These are phyloP conservation scores for Vaccinium vitisidaea DNA, from an alignment of 148 eudicot species.

Conservation along the genomic window DNA sequence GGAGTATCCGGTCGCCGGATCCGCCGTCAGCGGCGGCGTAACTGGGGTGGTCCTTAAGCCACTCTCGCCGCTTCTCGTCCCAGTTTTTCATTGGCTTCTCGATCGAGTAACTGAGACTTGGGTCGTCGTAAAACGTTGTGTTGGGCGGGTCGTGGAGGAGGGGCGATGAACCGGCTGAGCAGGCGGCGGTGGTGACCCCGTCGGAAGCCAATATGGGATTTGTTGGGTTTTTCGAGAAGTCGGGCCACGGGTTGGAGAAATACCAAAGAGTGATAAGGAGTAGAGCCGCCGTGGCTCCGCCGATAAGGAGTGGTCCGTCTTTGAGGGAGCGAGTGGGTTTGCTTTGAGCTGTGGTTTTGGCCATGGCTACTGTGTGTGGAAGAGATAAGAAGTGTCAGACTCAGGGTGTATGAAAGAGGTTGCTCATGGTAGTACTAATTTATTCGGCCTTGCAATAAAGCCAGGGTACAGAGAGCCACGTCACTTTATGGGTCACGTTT, in stretches of 20 bases:
- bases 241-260: background rate
- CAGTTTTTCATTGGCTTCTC: conserved; percentile 23
- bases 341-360: background rate
- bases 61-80: conserved; percentile 27
- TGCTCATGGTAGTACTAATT: background rate
- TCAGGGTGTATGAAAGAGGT: too few species aligned
- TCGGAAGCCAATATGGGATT: conserved; percentile 4
- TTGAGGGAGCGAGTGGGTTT: background rate
- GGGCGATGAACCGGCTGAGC: background rate
- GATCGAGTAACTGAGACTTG: conserved; percentile 13
- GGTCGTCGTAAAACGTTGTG: conserved; percentile 33
- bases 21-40: background rate
- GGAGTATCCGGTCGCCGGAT: conserved; percentile 3
- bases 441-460: too few species aligned
- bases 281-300: background rate
- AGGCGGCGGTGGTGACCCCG: conserved; percentile 13
- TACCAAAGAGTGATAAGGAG: background rate
- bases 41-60: conserved; percentile 23
- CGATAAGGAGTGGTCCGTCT: background rate
- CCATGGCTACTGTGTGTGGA: background rate
- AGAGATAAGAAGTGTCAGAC: background rate
- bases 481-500: too few species aligned
- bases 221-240: background rate
- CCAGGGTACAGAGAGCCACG: too few species aligned
- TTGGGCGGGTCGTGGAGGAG: background rate